Evolutionary conservation across 2,329 filamentous ascomycete species (phyloP).

Genomic region (Furcasterigmium furcatum): DNA sequence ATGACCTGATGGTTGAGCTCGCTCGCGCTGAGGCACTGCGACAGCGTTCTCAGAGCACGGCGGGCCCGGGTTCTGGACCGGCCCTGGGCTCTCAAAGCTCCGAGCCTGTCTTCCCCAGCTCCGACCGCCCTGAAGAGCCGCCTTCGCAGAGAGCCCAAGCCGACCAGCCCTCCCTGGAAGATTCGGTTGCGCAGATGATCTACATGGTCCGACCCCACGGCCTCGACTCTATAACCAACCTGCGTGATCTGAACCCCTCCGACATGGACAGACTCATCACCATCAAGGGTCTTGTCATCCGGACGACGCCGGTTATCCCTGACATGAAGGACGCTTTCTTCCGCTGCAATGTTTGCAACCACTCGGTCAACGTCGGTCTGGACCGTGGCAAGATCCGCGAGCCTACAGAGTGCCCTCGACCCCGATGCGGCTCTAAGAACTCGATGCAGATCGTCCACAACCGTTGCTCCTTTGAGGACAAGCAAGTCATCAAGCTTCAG

Average conservation of each 20-base stretch:
- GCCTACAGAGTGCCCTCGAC: slow-evolving; percentile 83
- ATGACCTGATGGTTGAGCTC: slow-evolving; percentile 89
- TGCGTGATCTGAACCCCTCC: slow-evolving; percentile 90
- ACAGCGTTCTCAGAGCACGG: slow-evolving; percentile 61
- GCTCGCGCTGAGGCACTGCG: slow-evolving; percentile 76
- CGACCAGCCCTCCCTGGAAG: slow-evolving; percentile 62
- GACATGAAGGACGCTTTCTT: slow-evolving; percentile 99
- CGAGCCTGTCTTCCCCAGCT: slow-evolving; percentile 74
- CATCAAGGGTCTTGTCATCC: slow-evolving; percentile 94
- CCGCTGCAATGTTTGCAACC: slow-evolving; percentile 88
- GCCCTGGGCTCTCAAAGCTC: slow-evolving; percentile 57
- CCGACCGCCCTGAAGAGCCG: slow-evolving; percentile 59
- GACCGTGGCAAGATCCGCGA: slow-evolving; percentile 96
- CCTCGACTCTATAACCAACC: slow-evolving; percentile 80
- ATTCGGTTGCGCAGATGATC: slow-evolving; percentile 73
- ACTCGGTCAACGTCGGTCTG: slow-evolving; percentile 85
- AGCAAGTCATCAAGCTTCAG: slow-evolving; percentile 98
- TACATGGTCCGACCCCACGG: slow-evolving; percentile 91
- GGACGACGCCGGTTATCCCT: slow-evolving; percentile 92
- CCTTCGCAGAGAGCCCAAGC: slow-evolving; percentile 40
- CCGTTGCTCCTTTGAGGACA: slow-evolving; percentile 89
- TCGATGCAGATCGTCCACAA: slow-evolving; percentile 99
- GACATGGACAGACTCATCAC: slow-evolving; percentile 86
- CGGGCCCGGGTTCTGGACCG: slow-evolving; percentile 30
- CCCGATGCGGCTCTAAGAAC: slow-evolving; percentile 79